Evolutionary conservation across 495 filamentous ascomycete genomes (phyloP).

Genomic region (Aspergillus saccharolyticus): DNA sequence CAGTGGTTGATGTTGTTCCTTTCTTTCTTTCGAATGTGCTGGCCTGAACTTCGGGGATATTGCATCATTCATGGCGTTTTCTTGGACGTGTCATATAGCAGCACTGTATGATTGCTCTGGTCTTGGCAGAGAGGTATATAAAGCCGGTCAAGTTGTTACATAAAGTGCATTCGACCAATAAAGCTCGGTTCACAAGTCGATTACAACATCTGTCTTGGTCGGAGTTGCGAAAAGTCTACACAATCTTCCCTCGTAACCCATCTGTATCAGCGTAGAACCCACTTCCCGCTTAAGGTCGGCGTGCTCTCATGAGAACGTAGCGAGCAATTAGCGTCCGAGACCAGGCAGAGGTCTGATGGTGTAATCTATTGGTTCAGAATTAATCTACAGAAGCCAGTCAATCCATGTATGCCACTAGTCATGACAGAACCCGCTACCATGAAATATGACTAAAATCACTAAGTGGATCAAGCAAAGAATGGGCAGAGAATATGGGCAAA

Average conservation of each 20-base stretch:
- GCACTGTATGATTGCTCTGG: background rate
- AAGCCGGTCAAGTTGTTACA: background rate
- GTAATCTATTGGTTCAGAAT: too few relatives aligned
- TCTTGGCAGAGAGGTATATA: background rate
- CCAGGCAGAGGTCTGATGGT: too few relatives aligned
- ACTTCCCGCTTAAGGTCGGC: too few relatives aligned
- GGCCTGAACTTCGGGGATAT: background rate
- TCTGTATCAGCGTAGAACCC: too few relatives aligned
- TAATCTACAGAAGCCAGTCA: too few relatives aligned
- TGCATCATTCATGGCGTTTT: constrained; percentile 5
- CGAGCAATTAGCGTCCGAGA: too few relatives aligned
- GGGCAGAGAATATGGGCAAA: background rate
- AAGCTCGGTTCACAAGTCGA: background rate
- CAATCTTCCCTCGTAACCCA: too few relatives aligned
- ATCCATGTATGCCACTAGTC: background rate
- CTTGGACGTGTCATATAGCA: background rate
- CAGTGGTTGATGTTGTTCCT: constrained; percentile 4
- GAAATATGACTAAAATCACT: background rate
- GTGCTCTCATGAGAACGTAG: too few relatives aligned
- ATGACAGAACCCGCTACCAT: background rate
- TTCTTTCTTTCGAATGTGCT: background rate
- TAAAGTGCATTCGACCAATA: constrained; percentile 1
- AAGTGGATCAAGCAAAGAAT: background rate
- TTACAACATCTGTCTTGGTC: too few relatives aligned
- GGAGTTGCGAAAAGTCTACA: too few relatives aligned